A percentile compares a stretch with the other conserved stretches of the same genome.
Conservation (phyloP, 352 stramenopile species). For the Pythium plurisporium region DNA sequence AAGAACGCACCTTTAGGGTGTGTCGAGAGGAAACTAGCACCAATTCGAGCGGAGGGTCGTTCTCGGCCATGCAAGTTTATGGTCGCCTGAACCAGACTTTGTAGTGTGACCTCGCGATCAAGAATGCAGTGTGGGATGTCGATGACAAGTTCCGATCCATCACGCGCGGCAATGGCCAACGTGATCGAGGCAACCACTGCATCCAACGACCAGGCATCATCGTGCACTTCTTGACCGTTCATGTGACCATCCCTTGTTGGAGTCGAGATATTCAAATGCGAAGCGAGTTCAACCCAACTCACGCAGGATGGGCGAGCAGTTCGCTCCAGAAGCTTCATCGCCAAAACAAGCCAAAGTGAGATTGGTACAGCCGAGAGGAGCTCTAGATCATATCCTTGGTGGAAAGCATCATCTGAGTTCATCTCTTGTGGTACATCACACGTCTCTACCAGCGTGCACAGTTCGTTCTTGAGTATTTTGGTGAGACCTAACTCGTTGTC, state of each 20-base stretch:
- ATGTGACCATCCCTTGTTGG: background rate
- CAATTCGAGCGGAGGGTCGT: background rate
- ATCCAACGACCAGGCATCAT: slow-evolving; percentile 2
- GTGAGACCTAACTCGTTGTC: background rate
- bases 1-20: slow-evolving; percentile 8
- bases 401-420: background rate
- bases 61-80: slow-evolving; percentile 6
- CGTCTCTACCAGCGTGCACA: slow-evolving; percentile 1
- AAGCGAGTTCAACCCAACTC: background rate
- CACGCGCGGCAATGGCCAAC: slow-evolving; percentile 1
- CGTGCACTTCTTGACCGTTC: background rate
- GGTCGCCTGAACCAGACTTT: slow-evolving; percentile 3
- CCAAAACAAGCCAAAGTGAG: slow-evolving; percentile 13
- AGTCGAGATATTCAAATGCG: background rate
- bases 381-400: background rate
- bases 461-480: slow-evolving; percentile 5
- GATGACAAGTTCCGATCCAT: slow-evolving; percentile 11
- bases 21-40: background rate
- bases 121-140: slow-evolving; percentile 5
- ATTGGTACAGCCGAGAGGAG: slow-evolving; percentile 7
- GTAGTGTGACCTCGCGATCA: slow-evolving; percentile 8
- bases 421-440: background rate
- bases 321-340: slow-evolving; percentile 1
- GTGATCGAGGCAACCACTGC: background rate
- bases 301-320: too few relatives aligned